These are phyloP conservation scores for Colletotrichum sansevieriae DNA, from an alignment of 2,329 filamentous ascomycete species.

Conservation along the genomic window DNA sequence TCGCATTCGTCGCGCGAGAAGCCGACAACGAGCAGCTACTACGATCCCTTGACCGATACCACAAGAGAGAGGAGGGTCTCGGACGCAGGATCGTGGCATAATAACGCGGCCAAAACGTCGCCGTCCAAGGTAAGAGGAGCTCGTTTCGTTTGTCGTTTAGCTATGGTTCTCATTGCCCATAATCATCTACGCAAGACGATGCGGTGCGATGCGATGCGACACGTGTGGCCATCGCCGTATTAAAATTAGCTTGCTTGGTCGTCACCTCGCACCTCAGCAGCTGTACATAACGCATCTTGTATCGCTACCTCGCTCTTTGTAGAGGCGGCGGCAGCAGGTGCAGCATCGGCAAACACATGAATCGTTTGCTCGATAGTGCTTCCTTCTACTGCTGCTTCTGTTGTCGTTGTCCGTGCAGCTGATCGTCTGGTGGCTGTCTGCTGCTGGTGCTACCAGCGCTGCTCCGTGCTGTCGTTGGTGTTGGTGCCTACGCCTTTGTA, in stretches of 20 bases:
- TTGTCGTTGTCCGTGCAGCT: constrained; percentile 28
- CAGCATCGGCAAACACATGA: constrained; percentile 2
- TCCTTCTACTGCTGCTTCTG: background rate
- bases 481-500: constrained; percentile 34
- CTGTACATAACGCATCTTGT: constrained; percentile 21
- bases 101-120: constrained; percentile 57
- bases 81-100: constrained; percentile 59
- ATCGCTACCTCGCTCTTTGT: constrained; percentile 16
- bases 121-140: constrained; percentile 61
- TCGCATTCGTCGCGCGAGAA: constrained; percentile 55
- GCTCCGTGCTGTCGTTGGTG: constrained; percentile 6
- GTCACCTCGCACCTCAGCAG: background rate
- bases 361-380: background rate
- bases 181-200: background rate
- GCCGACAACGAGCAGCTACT: constrained; percentile 60
- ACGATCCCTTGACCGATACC: constrained; percentile 67
- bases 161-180: background rate
- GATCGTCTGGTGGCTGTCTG: constrained; percentile 23
- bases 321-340: constrained; percentile 1
- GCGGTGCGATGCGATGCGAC: constrained; percentile 9
- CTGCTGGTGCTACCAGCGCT: constrained; percentile 6
- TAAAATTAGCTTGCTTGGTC: constrained; percentile 2
- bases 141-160: constrained; percentile 36
- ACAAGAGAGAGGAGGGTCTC: constrained; percentile 61
- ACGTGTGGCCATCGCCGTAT: background rate